These are phyloP conservation scores for Anthoceros angustus DNA, from an alignment of 225 moss, liverwort and hornwort genomes.

Conservation along the genomic window DNA sequence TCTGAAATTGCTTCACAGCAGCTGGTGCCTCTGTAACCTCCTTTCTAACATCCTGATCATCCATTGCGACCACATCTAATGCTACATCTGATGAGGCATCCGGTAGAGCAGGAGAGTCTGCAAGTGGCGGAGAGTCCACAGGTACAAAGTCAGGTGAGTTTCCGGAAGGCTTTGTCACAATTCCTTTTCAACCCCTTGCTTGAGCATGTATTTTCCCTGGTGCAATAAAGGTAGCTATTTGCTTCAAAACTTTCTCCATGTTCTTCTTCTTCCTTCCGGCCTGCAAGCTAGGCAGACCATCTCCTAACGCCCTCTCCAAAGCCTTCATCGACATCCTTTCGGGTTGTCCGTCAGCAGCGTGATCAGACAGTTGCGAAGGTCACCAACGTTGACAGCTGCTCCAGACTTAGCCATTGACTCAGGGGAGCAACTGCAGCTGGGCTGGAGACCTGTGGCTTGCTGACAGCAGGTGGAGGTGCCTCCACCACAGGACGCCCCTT, in stretches of 20 bases:
- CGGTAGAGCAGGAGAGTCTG: constrained; percentile 50
- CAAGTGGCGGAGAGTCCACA: constrained; percentile 68
- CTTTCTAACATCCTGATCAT: constrained; percentile 28
- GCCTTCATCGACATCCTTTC: constrained; percentile 5
- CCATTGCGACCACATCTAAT: constrained; percentile 16
- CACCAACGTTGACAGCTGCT: constrained; percentile 41
- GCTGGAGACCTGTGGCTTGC: constrained; percentile 59
- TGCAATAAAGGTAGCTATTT: constrained; percentile 36
- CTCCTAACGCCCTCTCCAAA: not conserved
- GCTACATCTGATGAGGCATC: constrained; percentile 32
- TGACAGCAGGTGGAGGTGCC: constrained; percentile 19
- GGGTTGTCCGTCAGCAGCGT: constrained; percentile 73
- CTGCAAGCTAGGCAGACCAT: not conserved
- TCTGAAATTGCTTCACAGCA: constrained; percentile 11
- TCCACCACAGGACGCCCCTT: constrained; percentile 33
- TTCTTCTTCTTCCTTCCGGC: constrained; percentile 1
- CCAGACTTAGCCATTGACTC: constrained; percentile 41
- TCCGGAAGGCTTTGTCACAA: constrained; percentile 72
- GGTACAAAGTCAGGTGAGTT: constrained; percentile 76
- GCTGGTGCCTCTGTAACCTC: constrained; percentile 18
- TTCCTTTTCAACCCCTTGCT: constrained; percentile 65
- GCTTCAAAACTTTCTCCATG: constrained; percentile 1
- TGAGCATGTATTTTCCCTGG: constrained; percentile 86
- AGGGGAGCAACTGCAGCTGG: constrained; percentile 33
- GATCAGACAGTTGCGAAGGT: constrained; percentile 75